A percentile compares a stretch with the other conserved stretches of the same genome.
Evolutionary conservation across 495 filamentous ascomycete genomes (phyloP).

Genomic region (Oidiodendron maius): DNA sequence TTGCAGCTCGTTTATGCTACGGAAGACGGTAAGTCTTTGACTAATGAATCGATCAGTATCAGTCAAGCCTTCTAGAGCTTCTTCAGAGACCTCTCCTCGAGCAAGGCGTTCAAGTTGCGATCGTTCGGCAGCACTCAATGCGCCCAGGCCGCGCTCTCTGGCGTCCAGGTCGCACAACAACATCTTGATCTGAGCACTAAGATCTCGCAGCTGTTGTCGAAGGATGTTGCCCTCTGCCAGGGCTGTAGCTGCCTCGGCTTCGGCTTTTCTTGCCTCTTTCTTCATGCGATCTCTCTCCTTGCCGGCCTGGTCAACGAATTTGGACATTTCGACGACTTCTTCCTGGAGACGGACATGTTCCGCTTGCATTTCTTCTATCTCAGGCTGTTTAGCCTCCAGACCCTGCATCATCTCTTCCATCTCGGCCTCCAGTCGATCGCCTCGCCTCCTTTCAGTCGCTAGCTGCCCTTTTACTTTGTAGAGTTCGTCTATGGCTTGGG

Average conservation of each 20-base stretch:
- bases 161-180: conserved; percentile 77
- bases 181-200: conserved; percentile 83
- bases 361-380: conserved; percentile 59
- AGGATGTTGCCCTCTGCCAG: conserved; percentile 72
- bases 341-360: conserved; percentile 62
- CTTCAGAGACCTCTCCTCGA: conserved; percentile 54
- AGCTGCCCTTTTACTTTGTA: conserved; percentile 47
- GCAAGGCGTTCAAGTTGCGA: conserved; percentile 66
- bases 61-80: conserved; percentile 61
- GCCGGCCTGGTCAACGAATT: conserved; percentile 52
- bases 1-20: conserved; percentile 76
- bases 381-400: conserved; percentile 64
- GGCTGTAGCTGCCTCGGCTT: conserved; percentile 62
- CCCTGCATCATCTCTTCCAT: conserved; percentile 72
- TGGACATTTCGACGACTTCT: conserved; percentile 77
- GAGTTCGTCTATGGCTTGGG: conserved; percentile 45
- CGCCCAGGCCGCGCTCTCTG: conserved; percentile 69
- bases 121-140: conserved; percentile 58
- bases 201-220: conserved; percentile 81
- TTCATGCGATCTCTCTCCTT: conserved; percentile 52
- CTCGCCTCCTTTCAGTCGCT: conserved; percentile 61
- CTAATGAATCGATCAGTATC: conserved; percentile 85
- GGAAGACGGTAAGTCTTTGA: conserved; percentile 74
- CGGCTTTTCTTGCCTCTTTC: conserved; percentile 63
- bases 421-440: conserved; percentile 61